A percentile compares a stretch with the other conserved stretches of the same genome.
These are phyloP conservation scores for Hypoxylon sp. DNA, from an alignment of 2,329 filamentous ascomycete species.

Conservation along the genomic window DNA sequence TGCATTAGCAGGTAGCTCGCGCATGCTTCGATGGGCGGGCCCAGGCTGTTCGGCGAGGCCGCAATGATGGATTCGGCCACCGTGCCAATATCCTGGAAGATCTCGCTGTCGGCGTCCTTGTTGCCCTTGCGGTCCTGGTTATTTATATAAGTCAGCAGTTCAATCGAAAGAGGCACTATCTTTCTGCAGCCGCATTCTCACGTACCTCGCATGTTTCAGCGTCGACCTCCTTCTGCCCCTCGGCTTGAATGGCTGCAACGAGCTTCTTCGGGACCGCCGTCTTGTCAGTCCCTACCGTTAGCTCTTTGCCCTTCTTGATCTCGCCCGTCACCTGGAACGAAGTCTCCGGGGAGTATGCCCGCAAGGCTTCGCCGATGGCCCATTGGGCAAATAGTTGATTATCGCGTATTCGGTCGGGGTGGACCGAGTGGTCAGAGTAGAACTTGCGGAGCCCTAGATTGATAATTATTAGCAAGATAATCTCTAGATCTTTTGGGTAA, in stretches of 20 bases:
- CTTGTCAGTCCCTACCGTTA: constrained; percentile 4
- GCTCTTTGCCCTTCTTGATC: constrained; percentile 27
- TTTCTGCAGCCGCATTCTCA: too few relatives aligned
- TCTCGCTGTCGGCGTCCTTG: constrained; percentile 21
- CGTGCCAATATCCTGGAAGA: constrained; percentile 26
- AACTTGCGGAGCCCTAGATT: constrained; percentile 10
- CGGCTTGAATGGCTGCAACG: constrained; percentile 27
- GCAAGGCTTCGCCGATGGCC: constrained; percentile 31
- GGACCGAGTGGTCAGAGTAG: constrained; percentile 14
- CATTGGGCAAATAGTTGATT: constrained; percentile 35
- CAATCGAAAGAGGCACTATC: too few relatives aligned
- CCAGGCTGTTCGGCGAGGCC: constrained; percentile 40
- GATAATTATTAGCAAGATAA: constrained; percentile 8
- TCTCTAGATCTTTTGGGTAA: background rate
- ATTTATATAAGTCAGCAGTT: background rate
- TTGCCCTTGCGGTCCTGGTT: constrained; percentile 4
- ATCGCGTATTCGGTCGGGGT: constrained; percentile 7
- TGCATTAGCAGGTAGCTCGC: constrained; percentile 38
- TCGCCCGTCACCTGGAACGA: constrained; percentile 29
- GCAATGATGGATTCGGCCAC: constrained; percentile 38
- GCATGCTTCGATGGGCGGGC: constrained; percentile 39
- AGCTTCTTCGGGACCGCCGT: constrained; percentile 16
- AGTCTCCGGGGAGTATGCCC: constrained; percentile 18
- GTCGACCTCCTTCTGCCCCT: constrained; percentile 39
- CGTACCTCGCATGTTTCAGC: constrained; percentile 33